Conservation (phyloP, 2,329 filamentous ascomycete species). For the Dactylella cylindrospora region DNA sequence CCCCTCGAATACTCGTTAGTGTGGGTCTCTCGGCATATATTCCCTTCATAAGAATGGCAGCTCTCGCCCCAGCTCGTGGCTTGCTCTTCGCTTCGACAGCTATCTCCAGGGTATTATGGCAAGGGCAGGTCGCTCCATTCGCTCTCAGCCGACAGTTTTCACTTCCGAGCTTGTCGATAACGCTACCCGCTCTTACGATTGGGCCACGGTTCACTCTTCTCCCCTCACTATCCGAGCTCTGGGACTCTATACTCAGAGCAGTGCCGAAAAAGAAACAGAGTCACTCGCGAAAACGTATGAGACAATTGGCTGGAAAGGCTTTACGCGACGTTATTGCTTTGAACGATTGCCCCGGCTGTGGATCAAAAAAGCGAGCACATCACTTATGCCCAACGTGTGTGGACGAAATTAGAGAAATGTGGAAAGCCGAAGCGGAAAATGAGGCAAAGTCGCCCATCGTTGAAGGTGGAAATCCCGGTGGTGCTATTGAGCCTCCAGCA, state of each 20-base stretch:
- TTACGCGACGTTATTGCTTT: constrained; percentile 85
- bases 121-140: no score
- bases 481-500: background rate
- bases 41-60: no score
- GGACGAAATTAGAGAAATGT: constrained; percentile 59
- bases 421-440: constrained; percentile 50
- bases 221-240: constrained; percentile 58
- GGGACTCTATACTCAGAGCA: constrained; percentile 79
- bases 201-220: constrained; percentile 65
- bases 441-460: background rate
- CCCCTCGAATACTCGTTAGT: no score
- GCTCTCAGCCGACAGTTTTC: constrained; percentile 57
- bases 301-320: constrained; percentile 93
- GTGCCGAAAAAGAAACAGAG: constrained; percentile 99
- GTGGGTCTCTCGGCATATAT: no score
- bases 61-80: no score
- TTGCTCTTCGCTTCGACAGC: no score
- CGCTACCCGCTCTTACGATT: constrained; percentile 63
- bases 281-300: constrained; percentile 88
- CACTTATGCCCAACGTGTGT: constrained; percentile 85
- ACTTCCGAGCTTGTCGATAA: constrained; percentile 58
- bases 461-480: background rate
- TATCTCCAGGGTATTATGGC: no score
- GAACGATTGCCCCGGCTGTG: constrained; percentile 87
- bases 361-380: constrained; percentile 83